Percentiles rank a stretch among this genome's conserved stretches.
phyloP scores from a whole-genome alignment of 306 rosid species.

The Cyclanthera cordifolia region DNA sequence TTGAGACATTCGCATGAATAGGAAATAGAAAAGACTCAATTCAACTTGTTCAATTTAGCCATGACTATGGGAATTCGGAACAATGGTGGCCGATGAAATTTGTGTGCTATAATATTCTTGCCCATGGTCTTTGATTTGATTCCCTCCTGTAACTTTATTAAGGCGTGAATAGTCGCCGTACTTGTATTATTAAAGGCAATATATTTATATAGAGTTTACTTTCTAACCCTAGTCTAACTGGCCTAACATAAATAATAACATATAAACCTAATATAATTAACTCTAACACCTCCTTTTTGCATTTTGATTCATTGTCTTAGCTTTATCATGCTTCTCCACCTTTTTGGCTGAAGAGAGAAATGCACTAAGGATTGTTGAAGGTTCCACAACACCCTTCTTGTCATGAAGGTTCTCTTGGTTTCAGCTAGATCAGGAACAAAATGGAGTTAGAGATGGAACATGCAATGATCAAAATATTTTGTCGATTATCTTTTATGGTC shows the following conservation, averaged over 20 bases:
- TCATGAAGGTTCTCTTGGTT: neutral
- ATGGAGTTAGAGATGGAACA: neutral
- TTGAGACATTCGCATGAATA: no score
- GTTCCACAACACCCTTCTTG: neutral
- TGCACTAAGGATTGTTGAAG: neutral
- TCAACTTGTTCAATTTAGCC: neutral
- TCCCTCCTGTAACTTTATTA: no score
- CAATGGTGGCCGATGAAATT: neutral
- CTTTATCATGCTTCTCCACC: neutral
- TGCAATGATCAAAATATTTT: neutral
- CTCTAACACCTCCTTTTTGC: no score
- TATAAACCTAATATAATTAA: no score
- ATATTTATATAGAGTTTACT: no score
- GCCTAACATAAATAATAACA: no score
- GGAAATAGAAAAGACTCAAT: no score
- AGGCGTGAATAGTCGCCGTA: no score
- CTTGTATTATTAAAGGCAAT: no score
- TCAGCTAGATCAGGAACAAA: neutral
- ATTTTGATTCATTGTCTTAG: neutral
- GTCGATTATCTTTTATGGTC: neutral
- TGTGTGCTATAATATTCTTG: neutral
- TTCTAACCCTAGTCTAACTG: no score
- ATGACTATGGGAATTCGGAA: neutral
- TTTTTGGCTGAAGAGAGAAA: neutral
- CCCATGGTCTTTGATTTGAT: neutral